Base-by-base conservation (phyloP, 805 yeast species). In the Starmerella stigmatis region DNA sequence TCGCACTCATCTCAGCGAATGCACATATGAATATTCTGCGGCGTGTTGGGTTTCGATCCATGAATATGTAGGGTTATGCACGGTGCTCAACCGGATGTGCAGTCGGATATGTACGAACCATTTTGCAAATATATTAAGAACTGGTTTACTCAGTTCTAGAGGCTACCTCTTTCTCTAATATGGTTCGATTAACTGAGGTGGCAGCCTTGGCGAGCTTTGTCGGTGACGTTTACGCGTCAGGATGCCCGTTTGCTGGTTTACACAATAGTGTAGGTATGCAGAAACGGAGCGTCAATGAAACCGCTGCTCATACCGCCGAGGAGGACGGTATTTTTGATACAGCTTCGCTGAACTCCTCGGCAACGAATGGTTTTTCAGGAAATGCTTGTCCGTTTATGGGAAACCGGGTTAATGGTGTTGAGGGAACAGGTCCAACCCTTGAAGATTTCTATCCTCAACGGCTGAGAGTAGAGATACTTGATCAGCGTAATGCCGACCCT, bases 401-500 rank as follows among this genome's bases (percentile, higher is more conserved):
- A 8, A 45, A 43, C 28, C 49, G 54, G 12, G 19, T 50, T 38
- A 36, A 13, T 8, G 54, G 54, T 27, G 29, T 45, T 13, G 54
- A 48, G 2, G 54, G 51, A 10, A 44, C 51, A 2, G 50, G 52
- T 20, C 51, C 54, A 6, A 44, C 48, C 12, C 38, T 50, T 4
- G 48, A 50, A 10, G 48, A 41, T 21, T 48, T 44, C 38, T 50
- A 48, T 29, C 54, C 54, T 5, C 30, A 48, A 31, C 39, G 50
- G 2, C 44, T 50, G n/a, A 45, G 54, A 9, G 51, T 48, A 11
- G 54, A 50, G 43, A 23, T 50, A 13, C 43, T 50, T 5, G 48
- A 45, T 38, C 19, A 26, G 21, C 46, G 43, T n/a, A 10, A 13
- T n/a, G 45, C 48, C 15, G 41, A 50, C 21, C 54, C 54, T 10